Evolutionary conservation across 805 yeast genomes (phyloP).

Genomic region (Ogataea polymorpha): DNA sequence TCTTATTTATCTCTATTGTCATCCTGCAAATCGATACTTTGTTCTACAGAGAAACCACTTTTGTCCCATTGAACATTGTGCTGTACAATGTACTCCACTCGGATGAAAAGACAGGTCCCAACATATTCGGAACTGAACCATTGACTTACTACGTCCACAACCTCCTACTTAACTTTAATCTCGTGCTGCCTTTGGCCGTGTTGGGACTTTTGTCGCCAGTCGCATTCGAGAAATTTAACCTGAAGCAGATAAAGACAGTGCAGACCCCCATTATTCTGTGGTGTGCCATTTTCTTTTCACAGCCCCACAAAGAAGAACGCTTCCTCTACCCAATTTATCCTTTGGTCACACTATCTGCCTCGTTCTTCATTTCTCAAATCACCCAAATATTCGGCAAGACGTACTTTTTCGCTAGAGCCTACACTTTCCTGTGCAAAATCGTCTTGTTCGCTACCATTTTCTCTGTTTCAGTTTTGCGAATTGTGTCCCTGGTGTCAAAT

Average conservation of each 20-base stretch:
- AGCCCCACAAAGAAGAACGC: conserved; percentile 93
- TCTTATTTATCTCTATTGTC: conserved; percentile 18
- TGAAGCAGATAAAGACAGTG: conserved; percentile 23
- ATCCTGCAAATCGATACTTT: conserved; percentile 48
- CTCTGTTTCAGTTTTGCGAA: conserved; percentile 46
- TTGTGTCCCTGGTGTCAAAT: conserved; percentile 56
- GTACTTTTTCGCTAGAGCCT: conserved; percentile 12
- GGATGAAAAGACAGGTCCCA: conserved; percentile 73
- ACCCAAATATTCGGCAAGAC: conserved; percentile 15
- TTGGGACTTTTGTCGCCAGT: conserved; percentile 36
- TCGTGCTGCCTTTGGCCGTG: conserved; percentile 41
- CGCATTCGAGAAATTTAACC: conserved; percentile 13
- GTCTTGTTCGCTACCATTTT: conserved; percentile 17
- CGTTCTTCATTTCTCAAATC: conserved; percentile 38
- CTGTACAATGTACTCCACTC: conserved; percentile 75
- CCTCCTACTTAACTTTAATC: conserved; percentile 70
- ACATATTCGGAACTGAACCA: conserved; percentile 87
- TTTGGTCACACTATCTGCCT: conserved; percentile 59
- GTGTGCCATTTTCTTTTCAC: conserved; percentile 62
- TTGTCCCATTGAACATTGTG: conserved; percentile 82
- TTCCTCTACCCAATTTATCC: conserved; percentile 86
- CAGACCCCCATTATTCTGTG: conserved; percentile 59
- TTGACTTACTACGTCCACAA: conserved; percentile 67
- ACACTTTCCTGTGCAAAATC: conserved; percentile 9
- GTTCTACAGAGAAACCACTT: conserved; percentile 55